Evolutionary conservation across 306 rosid species (phyloP).

Genomic region (Carpinus viminea): DNA sequence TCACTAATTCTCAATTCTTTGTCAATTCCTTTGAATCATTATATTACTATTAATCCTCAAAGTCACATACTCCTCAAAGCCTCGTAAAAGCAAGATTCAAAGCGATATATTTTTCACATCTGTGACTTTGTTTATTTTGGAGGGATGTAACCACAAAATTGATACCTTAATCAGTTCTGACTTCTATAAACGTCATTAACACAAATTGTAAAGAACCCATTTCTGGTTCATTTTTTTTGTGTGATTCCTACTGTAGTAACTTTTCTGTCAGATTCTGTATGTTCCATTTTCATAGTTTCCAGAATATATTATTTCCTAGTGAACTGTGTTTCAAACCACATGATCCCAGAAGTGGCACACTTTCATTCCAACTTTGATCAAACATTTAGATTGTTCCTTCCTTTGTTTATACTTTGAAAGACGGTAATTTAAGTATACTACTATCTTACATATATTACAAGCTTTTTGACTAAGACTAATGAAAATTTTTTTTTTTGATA

Average conservation of each 20-base stretch:
- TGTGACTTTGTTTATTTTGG: not conserved
- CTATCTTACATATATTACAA: not conserved
- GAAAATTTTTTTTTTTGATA: too few species aligned
- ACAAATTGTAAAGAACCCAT: not conserved
- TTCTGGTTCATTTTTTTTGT: not conserved
- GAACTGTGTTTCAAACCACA: not conserved
- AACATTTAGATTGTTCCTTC: too few species aligned
- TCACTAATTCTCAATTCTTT: too few species aligned
- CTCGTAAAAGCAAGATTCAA: too few species aligned
- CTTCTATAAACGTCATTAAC: too few species aligned
- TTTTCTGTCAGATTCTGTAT: not conserved
- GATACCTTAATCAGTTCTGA: too few species aligned
- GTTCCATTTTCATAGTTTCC: not conserved
- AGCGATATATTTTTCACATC: not conserved
- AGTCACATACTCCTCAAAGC: too few species aligned
- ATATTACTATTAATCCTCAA: too few species aligned
- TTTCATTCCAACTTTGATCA: too few species aligned
- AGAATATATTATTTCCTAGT: too few species aligned
- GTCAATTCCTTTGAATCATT: too few species aligned
- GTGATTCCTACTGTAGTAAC: not conserved
- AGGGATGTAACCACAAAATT: not conserved
- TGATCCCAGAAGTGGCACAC: not conserved
- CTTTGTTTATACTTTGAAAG: not conserved
- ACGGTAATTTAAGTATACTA: not conserved
- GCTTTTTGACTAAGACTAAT: not conserved